These are phyloP conservation scores for Darksidea phi DNA, from an alignment of 495 filamentous ascomycete species.

Conservation along the genomic window DNA sequence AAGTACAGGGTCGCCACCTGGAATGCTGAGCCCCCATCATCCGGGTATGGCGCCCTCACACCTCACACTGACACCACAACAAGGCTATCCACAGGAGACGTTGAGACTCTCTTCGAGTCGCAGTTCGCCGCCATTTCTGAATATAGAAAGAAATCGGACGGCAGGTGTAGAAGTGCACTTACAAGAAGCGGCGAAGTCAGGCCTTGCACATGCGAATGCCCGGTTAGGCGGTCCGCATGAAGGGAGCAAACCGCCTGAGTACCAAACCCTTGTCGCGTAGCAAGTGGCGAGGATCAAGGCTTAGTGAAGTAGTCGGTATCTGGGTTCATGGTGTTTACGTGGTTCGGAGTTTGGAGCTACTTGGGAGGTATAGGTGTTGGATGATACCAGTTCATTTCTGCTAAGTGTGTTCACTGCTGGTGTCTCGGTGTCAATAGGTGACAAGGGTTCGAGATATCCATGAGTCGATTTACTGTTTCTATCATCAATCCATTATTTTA, in stretches of 20 bases:
- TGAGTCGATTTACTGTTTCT: too few relatives aligned
- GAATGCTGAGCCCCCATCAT: background rate
- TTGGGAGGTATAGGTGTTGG: too few relatives aligned
- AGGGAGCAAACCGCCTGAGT: conserved; percentile 9
- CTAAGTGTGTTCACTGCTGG: too few relatives aligned
- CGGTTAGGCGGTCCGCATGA: background rate
- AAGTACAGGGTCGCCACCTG: conserved; percentile 19
- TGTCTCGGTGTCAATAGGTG: too few relatives aligned
- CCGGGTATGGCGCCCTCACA: conserved; percentile 3
- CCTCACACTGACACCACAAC: background rate
- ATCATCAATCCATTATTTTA: too few relatives aligned
- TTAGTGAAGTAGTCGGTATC: too few relatives aligned
- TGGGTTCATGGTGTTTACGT: too few relatives aligned
- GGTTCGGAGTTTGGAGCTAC: too few relatives aligned
- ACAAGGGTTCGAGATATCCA: too few relatives aligned
- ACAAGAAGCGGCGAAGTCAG: conserved; percentile 24
- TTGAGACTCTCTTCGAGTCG: background rate
- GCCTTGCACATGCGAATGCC: conserved; percentile 24
- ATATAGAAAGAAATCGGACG: conserved; percentile 10
- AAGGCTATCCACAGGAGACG: background rate
- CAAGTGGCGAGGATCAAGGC: background rate
- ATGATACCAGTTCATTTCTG: too few relatives aligned
- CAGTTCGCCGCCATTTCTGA: conserved; percentile 5
- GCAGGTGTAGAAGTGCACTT: conserved; percentile 18
- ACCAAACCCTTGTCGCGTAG: conserved; percentile 26